Base-by-base conservation (phyloP, 2,329 filamentous ascomycete genomes). In the Neonectria coccinea region DNA sequence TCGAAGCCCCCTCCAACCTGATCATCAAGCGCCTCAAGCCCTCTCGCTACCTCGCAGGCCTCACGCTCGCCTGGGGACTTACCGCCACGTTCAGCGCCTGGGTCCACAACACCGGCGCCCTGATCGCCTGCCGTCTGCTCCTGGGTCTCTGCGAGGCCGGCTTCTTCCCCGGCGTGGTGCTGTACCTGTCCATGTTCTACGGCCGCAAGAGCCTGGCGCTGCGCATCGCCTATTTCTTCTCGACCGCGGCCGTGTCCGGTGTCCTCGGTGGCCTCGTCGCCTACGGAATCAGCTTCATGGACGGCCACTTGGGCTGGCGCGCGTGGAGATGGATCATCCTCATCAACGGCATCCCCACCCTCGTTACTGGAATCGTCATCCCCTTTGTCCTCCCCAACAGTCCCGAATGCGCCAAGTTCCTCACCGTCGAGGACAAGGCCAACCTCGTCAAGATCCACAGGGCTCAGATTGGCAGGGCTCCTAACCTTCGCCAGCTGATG, bases 251-350 rank as follows among this genome's bases (percentile, higher is more conserved):
- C 0, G 76, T 90, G 1, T 87, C 89, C 0, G 89, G 89, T 6
- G 88, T 88, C 1, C 89, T 83, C 55, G 89, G 89, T 22, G 89
- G 89, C 0, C 80, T 92, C 0, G 81, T 92, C 1, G 89, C 89
- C 0, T 91, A 89, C 58, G 88, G 81, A 0, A 89, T 91, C 64
- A 86, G 87, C 0, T 86, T 86, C 70, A 88, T 91, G 82, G 84
- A 90, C 61, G 88, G 88, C 1, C 73, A 85, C 10, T 78, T 79
- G 0, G 88, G 88, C 2, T 81, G 85, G 64, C 76, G 80, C n/a
- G 89, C 86, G 1, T 91, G 89, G 89, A 79, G 89, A 52, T 91
- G 89, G 89, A 88, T 91, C 64, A 81, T 91, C 75, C 85, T 88
- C 58, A 74, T 88, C 44, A 79, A 83, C 73, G 89, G 89, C 1